Percentiles rank a stretch among this genome's conserved stretches.
Conservation (phyloP, 2,329 filamentous ascomycete species). For the Epichloe aotearoae region DNA sequence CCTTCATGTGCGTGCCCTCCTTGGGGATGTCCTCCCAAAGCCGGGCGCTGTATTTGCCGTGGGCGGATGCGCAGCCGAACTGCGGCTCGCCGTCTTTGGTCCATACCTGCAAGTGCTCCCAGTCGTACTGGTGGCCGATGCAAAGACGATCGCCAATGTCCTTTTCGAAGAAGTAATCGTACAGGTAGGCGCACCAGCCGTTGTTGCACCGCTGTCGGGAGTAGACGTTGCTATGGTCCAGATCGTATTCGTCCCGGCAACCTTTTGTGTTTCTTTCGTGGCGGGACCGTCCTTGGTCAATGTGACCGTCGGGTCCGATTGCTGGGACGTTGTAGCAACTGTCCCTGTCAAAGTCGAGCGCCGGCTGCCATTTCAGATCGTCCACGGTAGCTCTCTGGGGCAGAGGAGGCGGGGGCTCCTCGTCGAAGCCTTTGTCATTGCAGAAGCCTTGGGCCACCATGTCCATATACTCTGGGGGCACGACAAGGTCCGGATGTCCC, state of each 20-base stretch:
- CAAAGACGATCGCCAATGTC: slow-evolving; percentile 18
- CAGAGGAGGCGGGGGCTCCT: slow-evolving; percentile 11
- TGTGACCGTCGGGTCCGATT: slow-evolving; percentile 20
- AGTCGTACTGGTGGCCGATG: slow-evolving; percentile 26
- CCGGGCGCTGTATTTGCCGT: slow-evolving; percentile 18
- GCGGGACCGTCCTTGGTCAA: slow-evolving; percentile 18
- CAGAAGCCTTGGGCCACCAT: not conserved
- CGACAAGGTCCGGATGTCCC: not conserved
- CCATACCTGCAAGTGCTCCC: slow-evolving; percentile 24
- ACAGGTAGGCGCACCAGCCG: slow-evolving; percentile 30
- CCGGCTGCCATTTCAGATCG: slow-evolving; percentile 14
- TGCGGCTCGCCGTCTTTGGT: slow-evolving; percentile 13
- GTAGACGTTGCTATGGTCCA: slow-evolving; percentile 28
- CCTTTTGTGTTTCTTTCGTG: slow-evolving; percentile 14
- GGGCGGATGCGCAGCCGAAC: slow-evolving; percentile 19
- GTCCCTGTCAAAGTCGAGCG: slow-evolving; percentile 20
- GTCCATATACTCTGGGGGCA: not conserved
- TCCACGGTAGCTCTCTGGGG: slow-evolving; percentile 10
- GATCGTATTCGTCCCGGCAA: slow-evolving; percentile 21
- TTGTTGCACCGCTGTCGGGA: slow-evolving; percentile 29
- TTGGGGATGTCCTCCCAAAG: slow-evolving; percentile 13
- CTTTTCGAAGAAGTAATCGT: slow-evolving; percentile 35
- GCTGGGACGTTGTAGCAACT: slow-evolving; percentile 28
- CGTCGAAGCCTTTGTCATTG: slow-evolving; percentile 4
- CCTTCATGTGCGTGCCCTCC: slow-evolving; percentile 19